Evolutionary conservation across 2,329 filamentous ascomycete genomes (phyloP), one percentile per base, ranked within the genome.

Genomic region (Pestalotiopsis sp.): DNA sequence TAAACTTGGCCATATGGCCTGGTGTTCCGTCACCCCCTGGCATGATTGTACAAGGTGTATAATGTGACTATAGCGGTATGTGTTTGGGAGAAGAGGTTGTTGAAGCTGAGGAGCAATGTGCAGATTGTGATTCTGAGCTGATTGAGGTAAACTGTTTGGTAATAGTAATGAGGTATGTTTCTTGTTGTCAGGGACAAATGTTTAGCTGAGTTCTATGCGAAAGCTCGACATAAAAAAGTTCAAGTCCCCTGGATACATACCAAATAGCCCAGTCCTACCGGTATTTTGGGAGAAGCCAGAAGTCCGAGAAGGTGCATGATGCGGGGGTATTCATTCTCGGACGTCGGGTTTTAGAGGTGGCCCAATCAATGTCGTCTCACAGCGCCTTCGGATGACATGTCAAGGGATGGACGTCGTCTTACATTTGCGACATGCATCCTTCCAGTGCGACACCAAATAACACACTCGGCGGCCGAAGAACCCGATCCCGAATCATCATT

Each of bases 1-100:
- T 59, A 27, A 59, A 59, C 25, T 27, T 59, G 57, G 57, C 57
- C 57, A 59, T 31, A 59, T 59, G 57, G 25, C 57, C 57, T 23
- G 57, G 57, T 20, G 57, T 59, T 59, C 57, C 57, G 23, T 59
- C 57, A 59, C 57, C 57, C n/a, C 57, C 57, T 20, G 57, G 57
- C 57, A 59, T 59, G 25, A 6, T 59, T 52, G 9, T 52, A 20
- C 5, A 17, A 52, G 6, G 31, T 9, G 45, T 52, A 13, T 20
- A 52, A 52, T 52, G 9, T 11, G 45, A 52, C 45, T 52, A 17
- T 52, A 17, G 45, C 45, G 45, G 45, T 11, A 20, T 52, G 12
- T 17, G 13, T 17, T 52, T 52, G 45, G 14, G 45, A 12, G n/a
- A n/a, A 17, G 45, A 52, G 9, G 9, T 9, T 36, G 31, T 36